Conservation (phyloP, 371 early-diverging fungal species). For the Zychaea mexicana region DNA sequence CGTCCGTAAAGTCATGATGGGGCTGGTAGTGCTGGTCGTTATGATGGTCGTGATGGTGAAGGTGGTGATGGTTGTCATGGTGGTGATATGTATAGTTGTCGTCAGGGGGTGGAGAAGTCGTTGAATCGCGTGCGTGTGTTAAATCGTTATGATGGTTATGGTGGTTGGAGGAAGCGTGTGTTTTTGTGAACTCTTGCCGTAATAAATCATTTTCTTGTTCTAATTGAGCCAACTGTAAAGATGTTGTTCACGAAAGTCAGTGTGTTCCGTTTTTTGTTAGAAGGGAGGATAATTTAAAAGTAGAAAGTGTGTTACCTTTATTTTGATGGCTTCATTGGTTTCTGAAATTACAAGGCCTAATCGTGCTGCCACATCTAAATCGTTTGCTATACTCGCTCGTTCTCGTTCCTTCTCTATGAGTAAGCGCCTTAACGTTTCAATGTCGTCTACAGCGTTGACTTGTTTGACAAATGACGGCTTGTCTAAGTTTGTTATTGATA, state of each 20-base stretch:
- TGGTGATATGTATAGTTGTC: conserved; percentile 4
- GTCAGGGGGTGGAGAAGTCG: conserved; percentile 12
- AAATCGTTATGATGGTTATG: neutral
- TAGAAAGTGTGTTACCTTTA: conserved; percentile 50
- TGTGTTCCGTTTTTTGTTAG: conserved; percentile 1
- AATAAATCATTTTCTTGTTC: conserved; percentile 60
- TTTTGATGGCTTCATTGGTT: conserved; percentile 62
- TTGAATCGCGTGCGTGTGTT: conserved; percentile 7
- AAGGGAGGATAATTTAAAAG: no score
- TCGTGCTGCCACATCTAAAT: conserved; percentile 68
- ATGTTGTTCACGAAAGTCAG: neutral
- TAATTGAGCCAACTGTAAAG: conserved; percentile 48
- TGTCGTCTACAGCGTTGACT: conserved; percentile 53
- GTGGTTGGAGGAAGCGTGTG: conserved; percentile 2
- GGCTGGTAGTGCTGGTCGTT: neutral
- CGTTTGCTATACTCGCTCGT: conserved; percentile 59
- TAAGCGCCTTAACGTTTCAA: conserved; percentile 48
- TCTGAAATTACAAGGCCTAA: conserved; percentile 67
- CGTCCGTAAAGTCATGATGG: neutral
- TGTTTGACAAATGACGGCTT: conserved; percentile 49
- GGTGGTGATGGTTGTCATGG: neutral
- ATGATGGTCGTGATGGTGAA: neutral
- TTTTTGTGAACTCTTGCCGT: conserved; percentile 45
- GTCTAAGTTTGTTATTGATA: no score
- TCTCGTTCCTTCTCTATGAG: conserved; percentile 70